phyloP scores from a whole-genome alignment of 2,329 filamentous ascomycete genomes.

The Byssothecium circinans region DNA sequence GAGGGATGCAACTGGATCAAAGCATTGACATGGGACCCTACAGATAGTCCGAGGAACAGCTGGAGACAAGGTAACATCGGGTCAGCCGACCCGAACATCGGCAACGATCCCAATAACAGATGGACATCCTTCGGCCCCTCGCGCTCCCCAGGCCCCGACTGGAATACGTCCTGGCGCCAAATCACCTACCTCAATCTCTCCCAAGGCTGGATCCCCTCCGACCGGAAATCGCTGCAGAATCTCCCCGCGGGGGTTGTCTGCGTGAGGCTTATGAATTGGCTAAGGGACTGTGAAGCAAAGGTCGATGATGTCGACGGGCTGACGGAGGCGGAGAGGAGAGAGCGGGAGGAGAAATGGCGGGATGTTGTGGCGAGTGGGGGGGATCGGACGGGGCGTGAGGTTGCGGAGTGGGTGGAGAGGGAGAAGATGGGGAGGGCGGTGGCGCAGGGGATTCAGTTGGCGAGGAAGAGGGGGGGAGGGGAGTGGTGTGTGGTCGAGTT shows the following conservation, averaged over 20 bases:
- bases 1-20: slow-evolving; percentile 63
- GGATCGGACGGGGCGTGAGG: slow-evolving; percentile 20
- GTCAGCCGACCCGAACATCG: not conserved
- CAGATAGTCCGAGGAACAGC: too few relatives aligned
- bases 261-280: slow-evolving; percentile 38
- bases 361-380: slow-evolving; percentile 11
- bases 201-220: slow-evolving; percentile 49
- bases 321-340: slow-evolving; percentile 14
- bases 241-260: slow-evolving; percentile 41
- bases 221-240: slow-evolving; percentile 29
- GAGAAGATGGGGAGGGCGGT: slow-evolving; percentile 42
- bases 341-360: not conserved
- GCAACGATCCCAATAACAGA: not conserved
- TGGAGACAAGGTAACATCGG: not conserved
- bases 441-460: slow-evolving; percentile 33
- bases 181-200: slow-evolving; percentile 46
- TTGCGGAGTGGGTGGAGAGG: slow-evolving; percentile 42
- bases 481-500: slow-evolving; percentile 41
- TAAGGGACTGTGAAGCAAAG: slow-evolving; percentile 33
- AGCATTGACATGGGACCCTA: slow-evolving; percentile 50
- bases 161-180: slow-evolving; percentile 49
- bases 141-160: slow-evolving; percentile 32
- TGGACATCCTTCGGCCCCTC: not conserved
- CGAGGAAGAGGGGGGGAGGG: slow-evolving; percentile 25
- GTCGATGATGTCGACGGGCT: slow-evolving; percentile 3